Conservation (phyloP, 2,329 filamentous ascomycete genomes). For the Fusarium annulatum region DNA sequence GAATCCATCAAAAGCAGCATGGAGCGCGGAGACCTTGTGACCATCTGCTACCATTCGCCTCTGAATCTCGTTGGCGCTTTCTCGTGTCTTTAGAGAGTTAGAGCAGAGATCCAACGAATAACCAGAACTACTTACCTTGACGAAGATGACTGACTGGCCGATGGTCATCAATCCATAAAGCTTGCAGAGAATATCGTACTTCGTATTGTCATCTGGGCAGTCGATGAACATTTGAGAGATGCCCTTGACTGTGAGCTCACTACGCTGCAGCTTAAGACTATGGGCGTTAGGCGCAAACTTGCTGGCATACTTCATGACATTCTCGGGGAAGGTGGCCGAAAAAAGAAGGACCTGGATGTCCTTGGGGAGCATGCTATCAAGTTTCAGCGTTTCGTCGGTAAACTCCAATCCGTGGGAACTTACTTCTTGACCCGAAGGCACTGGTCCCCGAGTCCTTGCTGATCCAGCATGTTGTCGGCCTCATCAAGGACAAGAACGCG, state of each 20-base stretch:
- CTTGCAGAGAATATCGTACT: slow-evolving; percentile 89
- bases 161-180: slow-evolving; percentile 97
- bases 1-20: slow-evolving; percentile 85
- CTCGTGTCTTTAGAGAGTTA: slow-evolving; percentile 72
- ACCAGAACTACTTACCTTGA: slow-evolving; percentile 70
- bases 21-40: slow-evolving; percentile 90
- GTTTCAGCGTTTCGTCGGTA: slow-evolving; percentile 45
- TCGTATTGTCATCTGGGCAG: slow-evolving; percentile 82
- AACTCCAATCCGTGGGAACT: not conserved
- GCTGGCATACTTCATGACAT: slow-evolving; percentile 85
- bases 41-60: slow-evolving; percentile 87
- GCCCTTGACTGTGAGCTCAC: slow-evolving; percentile 94
- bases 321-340: slow-evolving; percentile 90
- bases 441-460: slow-evolving; percentile 94
- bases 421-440: slow-evolving; percentile 90
- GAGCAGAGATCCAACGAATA: not conserved
- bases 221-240: slow-evolving; percentile 99
- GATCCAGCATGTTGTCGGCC: slow-evolving; percentile 98
- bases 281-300: slow-evolving; percentile 89
- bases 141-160: slow-evolving; percentile 97
- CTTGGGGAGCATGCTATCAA: slow-evolving; percentile 74
- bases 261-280: slow-evolving; percentile 85
- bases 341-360: slow-evolving; percentile 91
- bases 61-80: slow-evolving; percentile 87
- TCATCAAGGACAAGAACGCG: slow-evolving; percentile 93